Evolutionary conservation across 352 stramenopile species (phyloP).

Genomic region (Pythium pyrilobum): DNA sequence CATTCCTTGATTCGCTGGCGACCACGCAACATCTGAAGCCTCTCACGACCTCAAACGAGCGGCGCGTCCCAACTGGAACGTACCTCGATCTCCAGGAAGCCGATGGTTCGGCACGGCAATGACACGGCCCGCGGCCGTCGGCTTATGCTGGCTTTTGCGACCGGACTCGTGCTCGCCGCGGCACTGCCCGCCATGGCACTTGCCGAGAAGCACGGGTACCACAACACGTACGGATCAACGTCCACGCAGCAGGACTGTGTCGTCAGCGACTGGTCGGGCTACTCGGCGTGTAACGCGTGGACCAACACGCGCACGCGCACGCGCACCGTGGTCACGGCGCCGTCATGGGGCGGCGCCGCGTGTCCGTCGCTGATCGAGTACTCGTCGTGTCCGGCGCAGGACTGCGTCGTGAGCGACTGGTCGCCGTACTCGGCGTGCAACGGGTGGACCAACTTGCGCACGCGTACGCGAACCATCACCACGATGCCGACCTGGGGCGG

Average conservation of each 20-base stretch:
- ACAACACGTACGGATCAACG: background rate
- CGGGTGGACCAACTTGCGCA: conserved; percentile 5
- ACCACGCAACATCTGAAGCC: no score
- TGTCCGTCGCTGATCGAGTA: conserved; percentile 31
- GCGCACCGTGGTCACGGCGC: conserved; percentile 4
- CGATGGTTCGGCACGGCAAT: no score
- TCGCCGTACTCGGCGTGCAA: conserved; percentile 9
- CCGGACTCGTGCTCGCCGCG: no score
- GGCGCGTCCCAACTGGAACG: no score
- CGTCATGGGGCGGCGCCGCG: conserved; percentile 22
- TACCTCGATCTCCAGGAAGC: no score
- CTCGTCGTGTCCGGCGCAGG: conserved; percentile 9
- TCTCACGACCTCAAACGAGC: no score
- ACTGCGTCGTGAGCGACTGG: conserved; percentile 17
- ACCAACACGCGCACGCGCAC: conserved; percentile 11
- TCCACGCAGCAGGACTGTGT: conserved; percentile 20
- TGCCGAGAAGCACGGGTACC: background rate
- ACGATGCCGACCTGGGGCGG: conserved; percentile 13
- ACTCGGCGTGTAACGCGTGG: conserved; percentile 3
- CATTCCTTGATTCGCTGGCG: background rate
- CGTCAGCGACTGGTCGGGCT: conserved; percentile 18
- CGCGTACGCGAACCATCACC: conserved; percentile 5
- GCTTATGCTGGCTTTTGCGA: no score
- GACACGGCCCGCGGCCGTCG: no score
- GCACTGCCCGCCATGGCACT: no score